Base-by-base conservation (phyloP, 208 protist species). In the Crithidia expoeki region DNA sequence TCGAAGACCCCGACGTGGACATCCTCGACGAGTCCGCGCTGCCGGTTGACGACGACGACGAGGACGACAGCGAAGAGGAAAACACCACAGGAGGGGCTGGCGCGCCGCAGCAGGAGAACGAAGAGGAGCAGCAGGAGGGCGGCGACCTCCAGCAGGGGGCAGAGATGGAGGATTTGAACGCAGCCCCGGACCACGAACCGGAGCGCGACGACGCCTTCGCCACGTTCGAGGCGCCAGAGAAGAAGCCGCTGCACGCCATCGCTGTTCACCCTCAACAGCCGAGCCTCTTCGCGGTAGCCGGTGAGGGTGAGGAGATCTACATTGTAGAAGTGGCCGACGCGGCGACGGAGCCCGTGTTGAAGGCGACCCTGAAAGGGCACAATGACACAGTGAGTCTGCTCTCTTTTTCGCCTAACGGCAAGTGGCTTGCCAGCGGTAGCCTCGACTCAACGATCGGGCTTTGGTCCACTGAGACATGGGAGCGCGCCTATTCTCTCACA, bases 391-490 rank as follows among this genome's bases (percentile, higher is more conserved):
- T 96, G 42, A 93, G 82, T 44, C 63, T 90, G n/a, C 64, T 96
- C 14, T 49, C 81, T 40, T 96, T 96, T 52, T 94, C 89, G 5
- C 90, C 93, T 1, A 86, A 96, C 55, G 90, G 90, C 2, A 28
- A 85, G 58, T 86, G 62, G 77, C 81, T 97, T 4, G 93, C 90
- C 21, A 93, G 81, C 51, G 90, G 86, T 49, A 84, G 82, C 50
- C 67, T 94, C 6, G 93, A 96, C 69, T 81, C 77, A 14, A 85
- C 79, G 16, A 72, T 97, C 27, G 60, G 74, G 11, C 38, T 97
- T 10, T 97, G 93, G 90, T 86, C 80, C 17, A 93, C 88, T 0
- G 59, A 64, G 21, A 88, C 80, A 19, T 99, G 95, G 96, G 50
- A 93, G 55, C 74, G 80, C n/a, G 49, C 76, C 11, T 74, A 89